phyloP scores from a whole-genome alignment of 139 green algal species.

The Nannochloris sp. region DNA sequence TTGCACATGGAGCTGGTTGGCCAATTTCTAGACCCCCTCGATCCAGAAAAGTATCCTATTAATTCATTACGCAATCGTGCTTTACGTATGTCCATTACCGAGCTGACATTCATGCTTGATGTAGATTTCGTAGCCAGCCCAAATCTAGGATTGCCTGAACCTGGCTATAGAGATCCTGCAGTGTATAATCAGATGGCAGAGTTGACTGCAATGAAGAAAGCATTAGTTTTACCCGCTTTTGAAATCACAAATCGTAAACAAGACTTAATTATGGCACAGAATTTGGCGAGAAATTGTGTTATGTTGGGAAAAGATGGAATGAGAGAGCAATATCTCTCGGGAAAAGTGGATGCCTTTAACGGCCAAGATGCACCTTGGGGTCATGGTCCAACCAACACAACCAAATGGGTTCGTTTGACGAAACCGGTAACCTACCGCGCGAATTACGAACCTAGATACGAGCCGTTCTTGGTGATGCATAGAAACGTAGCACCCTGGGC shows the following conservation, averaged over 20 bases:
- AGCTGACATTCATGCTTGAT: constrained; percentile 9
- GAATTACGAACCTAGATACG: constrained; percentile 4
- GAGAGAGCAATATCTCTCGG: background rate
- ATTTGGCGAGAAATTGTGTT: constrained; percentile 4
- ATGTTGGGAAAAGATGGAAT: background rate
- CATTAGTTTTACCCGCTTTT: constrained; percentile 4
- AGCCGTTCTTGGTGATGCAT: constrained; percentile 4
- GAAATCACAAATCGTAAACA: constrained; percentile 10
- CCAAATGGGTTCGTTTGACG: background rate
- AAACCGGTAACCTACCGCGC: background rate
- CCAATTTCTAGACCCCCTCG: background rate
- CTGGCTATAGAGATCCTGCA: constrained; percentile 3
- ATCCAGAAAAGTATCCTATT: constrained; percentile 10
- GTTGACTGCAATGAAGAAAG: constrained; percentile 6
- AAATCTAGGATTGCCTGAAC: background rate
- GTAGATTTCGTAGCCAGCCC: constrained; percentile 5
- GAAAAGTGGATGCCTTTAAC: constrained; percentile 8
- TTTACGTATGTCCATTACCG: background rate
- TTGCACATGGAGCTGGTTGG: constrained; percentile 1
- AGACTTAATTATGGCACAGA: constrained; percentile 8
- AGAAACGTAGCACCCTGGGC: background rate
- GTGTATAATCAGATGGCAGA: constrained; percentile 11
- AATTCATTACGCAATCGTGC: constrained; percentile 10
- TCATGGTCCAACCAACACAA: constrained; percentile 9
- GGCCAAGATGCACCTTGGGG: constrained; percentile 5